Evolutionary conservation across 495 filamentous ascomycete species (phyloP).

Genomic region (Venustampulla echinocandica): DNA sequence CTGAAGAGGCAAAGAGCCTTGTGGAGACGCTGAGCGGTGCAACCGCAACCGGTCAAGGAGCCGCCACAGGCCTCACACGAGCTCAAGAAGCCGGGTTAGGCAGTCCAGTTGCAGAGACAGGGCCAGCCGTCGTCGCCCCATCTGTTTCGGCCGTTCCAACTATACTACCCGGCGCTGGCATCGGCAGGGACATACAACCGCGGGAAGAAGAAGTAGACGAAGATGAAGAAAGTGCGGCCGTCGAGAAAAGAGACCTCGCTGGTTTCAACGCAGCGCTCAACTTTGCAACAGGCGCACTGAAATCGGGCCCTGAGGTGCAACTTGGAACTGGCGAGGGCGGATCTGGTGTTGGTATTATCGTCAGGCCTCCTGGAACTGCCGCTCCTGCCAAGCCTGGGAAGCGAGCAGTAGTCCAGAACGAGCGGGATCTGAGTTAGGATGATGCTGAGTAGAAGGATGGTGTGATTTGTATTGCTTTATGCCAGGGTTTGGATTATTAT

Average conservation of each 20-base stretch:
- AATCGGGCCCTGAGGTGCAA: conserved; percentile 36
- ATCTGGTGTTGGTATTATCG: conserved; percentile 36
- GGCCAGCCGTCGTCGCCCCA: not conserved
- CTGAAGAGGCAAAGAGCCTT: conserved; percentile 24
- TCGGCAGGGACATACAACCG: not conserved
- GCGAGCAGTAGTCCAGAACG: too few species aligned
- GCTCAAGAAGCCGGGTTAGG: not conserved
- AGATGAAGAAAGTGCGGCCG: not conserved
- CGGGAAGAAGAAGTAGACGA: not conserved
- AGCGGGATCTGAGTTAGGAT: too few species aligned
- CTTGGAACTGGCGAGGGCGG: conserved; percentile 38
- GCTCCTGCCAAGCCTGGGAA: not conserved
- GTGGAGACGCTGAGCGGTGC: conserved; percentile 13
- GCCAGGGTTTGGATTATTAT: too few species aligned
- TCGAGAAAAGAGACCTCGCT: conserved; percentile 27
- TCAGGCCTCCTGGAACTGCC: not conserved
- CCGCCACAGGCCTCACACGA: not conserved
- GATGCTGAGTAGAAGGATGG: too few species aligned
- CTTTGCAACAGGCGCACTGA: conserved; percentile 35
- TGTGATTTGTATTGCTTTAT: too few species aligned
- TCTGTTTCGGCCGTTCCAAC: not conserved
- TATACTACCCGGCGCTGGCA: conserved; percentile 1
- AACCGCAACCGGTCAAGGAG: not conserved
- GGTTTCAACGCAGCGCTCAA: conserved; percentile 38
- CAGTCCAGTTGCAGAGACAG: not conserved